phyloP scores from a whole-genome alignment of 2,329 filamentous ascomycete genomes.

The Intubia oerlemansii region DNA sequence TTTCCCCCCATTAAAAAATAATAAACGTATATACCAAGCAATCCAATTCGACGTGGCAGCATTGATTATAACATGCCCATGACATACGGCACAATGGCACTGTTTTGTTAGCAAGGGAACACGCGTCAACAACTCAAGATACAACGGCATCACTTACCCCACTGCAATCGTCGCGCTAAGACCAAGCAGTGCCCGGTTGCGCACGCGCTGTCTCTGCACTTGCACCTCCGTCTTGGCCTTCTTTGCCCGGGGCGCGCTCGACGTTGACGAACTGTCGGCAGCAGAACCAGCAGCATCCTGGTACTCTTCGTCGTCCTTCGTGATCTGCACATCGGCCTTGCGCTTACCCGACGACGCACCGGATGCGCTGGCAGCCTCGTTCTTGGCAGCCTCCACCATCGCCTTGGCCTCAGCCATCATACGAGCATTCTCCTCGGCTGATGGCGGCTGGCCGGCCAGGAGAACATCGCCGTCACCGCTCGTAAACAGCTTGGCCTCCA shows the following conservation, averaged over 20 bases:
- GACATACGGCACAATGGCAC: conserved; percentile 11
- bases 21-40: neutral
- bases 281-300: conserved; percentile 20
- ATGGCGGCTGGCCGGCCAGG: conserved; percentile 41
- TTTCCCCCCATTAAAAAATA: neutral
- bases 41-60: neutral
- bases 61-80: conserved; percentile 9
- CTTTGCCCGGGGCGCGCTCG: conserved; percentile 27
- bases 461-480: conserved; percentile 44
- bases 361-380: conserved; percentile 10
- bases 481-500: conserved; percentile 2
- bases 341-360: conserved; percentile 35
- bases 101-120: conserved; percentile 1
- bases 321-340: conserved; percentile 50
- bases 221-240: conserved; percentile 64
- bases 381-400: conserved; percentile 51
- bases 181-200: conserved; percentile 67
- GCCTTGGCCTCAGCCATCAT: conserved; percentile 75
- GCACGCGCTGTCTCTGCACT: conserved; percentile 66
- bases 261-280: conserved; percentile 1
- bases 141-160: conserved; percentile 43
- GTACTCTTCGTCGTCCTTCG: conserved; percentile 42
- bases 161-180: conserved; percentile 72
- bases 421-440: conserved; percentile 54
- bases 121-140: neutral